A percentile compares a stretch with the other conserved stretches of the same genome.
These are phyloP conservation scores for Ruellia speciosa DNA, from an alignment of 305 asterid species.

Conservation along the genomic window DNA sequence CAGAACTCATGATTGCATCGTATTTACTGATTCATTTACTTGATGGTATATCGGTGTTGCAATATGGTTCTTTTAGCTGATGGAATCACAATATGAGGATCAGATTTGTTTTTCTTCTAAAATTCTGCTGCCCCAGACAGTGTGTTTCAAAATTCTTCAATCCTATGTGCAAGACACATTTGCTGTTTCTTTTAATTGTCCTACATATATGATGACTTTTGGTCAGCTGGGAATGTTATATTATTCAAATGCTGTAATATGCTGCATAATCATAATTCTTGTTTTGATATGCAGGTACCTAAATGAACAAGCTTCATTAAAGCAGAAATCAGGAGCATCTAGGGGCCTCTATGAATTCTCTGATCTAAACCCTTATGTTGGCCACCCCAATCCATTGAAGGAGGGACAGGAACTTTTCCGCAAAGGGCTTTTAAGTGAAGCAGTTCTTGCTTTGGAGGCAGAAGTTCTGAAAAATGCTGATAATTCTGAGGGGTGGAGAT, in stretches of 20 bases:
- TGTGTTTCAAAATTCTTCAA: no score
- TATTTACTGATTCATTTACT: background rate
- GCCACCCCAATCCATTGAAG: slow-evolving; percentile 92
- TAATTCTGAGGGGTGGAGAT: slow-evolving; percentile 98
- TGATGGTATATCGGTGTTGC: background rate
- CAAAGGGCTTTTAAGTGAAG: slow-evolving; percentile 98
- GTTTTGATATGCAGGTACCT: slow-evolving; percentile 45
- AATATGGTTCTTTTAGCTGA: no score
- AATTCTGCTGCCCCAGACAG: no score
- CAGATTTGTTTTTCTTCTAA: no score
- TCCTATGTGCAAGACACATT: no score
- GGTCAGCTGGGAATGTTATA: slow-evolving; percentile 5
- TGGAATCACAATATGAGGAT: no score
- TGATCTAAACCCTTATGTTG: slow-evolving; percentile 94
- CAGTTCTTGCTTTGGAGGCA: slow-evolving; percentile 99
- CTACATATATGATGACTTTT: slow-evolving; percentile 3
- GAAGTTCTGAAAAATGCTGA: slow-evolving; percentile 97
- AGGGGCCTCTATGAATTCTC: slow-evolving; percentile 89
- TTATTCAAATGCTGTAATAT: background rate
- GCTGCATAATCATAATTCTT: background rate
- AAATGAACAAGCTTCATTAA: slow-evolving; percentile 60
- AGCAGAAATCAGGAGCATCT: slow-evolving; percentile 52
- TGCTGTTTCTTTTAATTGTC: slow-evolving; percentile 7
- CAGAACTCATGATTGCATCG: background rate
- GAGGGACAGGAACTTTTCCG: slow-evolving; percentile 98